A percentile compares a stretch with the other conserved stretches of the same genome.
phyloP scores from a whole-genome alignment of 345 rosid genomes.

The Dipteronia sinensis region DNA sequence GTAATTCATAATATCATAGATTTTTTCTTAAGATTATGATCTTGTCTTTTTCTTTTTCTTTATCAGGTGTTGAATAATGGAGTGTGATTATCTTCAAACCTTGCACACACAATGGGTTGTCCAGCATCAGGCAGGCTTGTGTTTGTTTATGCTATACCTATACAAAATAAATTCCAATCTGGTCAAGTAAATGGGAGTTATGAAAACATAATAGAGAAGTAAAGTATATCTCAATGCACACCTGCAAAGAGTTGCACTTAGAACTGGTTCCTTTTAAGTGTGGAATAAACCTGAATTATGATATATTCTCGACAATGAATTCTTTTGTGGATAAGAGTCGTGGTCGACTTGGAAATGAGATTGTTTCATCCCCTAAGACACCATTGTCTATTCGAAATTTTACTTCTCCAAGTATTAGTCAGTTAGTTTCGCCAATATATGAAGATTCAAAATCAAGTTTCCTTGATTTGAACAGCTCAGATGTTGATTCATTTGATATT shows the following conservation, averaged over 20 bases:
- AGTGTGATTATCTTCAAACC: slow-evolving; percentile 62
- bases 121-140: slow-evolving; percentile 59
- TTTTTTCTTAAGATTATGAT: neutral
- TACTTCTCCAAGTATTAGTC: slow-evolving; percentile 34
- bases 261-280: slow-evolving; percentile 49
- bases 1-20: neutral
- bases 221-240: slow-evolving; percentile 32
- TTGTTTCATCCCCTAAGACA: slow-evolving; percentile 56
- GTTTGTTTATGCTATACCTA: slow-evolving; percentile 50
- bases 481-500: slow-evolving; percentile 47
- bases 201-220: slow-evolving; percentile 17
- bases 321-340: slow-evolving; percentile 36
- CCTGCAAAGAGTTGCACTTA: slow-evolving; percentile 66
- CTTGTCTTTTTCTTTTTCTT: neutral
- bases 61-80: slow-evolving; percentile 61
- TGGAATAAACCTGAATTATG: slow-evolving; percentile 25
- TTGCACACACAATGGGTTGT: slow-evolving; percentile 68
- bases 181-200: slow-evolving; percentile 31
- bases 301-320: slow-evolving; percentile 29
- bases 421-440: slow-evolving; percentile 38
- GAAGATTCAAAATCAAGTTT: slow-evolving; percentile 38
- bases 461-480: slow-evolving; percentile 16
- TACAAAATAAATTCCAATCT: slow-evolving; percentile 36
- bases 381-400: slow-evolving; percentile 46
- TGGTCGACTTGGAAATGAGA: slow-evolving; percentile 41